Evolutionary conservation across 2,329 filamentous ascomycete species (phyloP), one percentile per base, ranked within the genome.

Genomic region (Neocatenulostroma microsporum): DNA sequence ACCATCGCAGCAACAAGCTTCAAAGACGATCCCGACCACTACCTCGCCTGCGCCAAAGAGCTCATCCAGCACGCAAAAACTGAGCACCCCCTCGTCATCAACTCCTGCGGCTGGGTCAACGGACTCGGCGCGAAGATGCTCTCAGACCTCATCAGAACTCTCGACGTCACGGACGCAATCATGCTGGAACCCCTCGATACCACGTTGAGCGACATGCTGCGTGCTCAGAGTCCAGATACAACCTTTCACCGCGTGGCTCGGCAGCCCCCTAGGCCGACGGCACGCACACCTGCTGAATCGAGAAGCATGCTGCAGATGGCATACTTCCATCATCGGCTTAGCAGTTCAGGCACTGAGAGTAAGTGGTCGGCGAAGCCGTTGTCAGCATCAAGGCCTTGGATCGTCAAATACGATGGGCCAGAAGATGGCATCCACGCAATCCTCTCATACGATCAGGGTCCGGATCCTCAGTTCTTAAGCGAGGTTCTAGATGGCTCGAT

Each of bases 271-370:
- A 72, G 76, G 26, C 66, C 67, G 26, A 67, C 67, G 1, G 63
- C 72, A 3, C 67, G 79, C 24, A 82, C 78, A 8, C 72, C 81
- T 0, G 69, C 74, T 0, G 78, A 88, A 42, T 60, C 84, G 3
- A 67, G 82, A 34, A 71, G 73, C 5, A 86, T 89, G 80, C 82
- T 87, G 48, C 76, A 72, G n/a, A 79, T 86, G 70, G 80, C 82
- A 0, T 89, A 88, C 49, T 85, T 89, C 51, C 84, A 89, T 53
- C 42, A 45, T 3, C 44, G 44, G 19, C 21, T 33, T 11, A 44
- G 20, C 14, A 13, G 34, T 17, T 24, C 20, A 2, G 20, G 17
- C 5, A 21, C 12, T 8, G 20, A 32, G 7, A 11, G 14, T 2
- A 33, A 27, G 28, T 84, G 78, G 73, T 62, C 70, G 34, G 41